Evolutionary conservation across 2,329 filamentous ascomycete species (phyloP), one percentile per base, ranked within the genome.

Genomic region (Amesomyces nigricolor): DNA sequence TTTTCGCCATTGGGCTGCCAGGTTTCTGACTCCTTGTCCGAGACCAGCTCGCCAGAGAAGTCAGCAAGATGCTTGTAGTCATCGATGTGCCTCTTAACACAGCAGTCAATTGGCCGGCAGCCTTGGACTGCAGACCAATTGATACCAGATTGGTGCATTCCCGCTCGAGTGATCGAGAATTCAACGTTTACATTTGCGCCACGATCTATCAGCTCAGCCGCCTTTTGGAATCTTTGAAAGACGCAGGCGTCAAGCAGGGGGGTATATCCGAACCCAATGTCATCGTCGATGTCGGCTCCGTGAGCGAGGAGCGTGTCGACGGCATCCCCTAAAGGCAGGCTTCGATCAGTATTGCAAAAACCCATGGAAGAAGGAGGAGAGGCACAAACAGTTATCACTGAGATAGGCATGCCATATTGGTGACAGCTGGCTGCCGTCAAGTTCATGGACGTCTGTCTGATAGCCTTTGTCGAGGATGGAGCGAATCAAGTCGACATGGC

Each of bases 271-370:
- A 35, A 19, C 17, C 49, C 51, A 9, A 59, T 13, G 37, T 54
- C 57, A 43, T 56, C 53, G 32, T 59, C 47, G n/a, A 59, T 48
- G 22, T 56, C 43, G 10, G 53, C 57, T 2, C 57, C 53, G 5
- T 42, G 44, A 11, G 44, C 46, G 13, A 59, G 1, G 7, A 59
- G 43, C 22, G 43, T 14, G 37, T 56, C 57, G 19, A 59, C 35
- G 11, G 51, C 51, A 1, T 46, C 32, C 53, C 47, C 53, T 56
- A 10, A 6, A 30, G 6, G n/a, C 2, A 19, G 2, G 3, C 13
- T 8, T 16, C 5, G 10, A 16, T 51, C 10, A 51, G 49, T 30
- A 29, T 10, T 9, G 13, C 4, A 5, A 29, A 9, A 1, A 13
- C 10, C 1, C 9, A 9, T 7, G 26, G 16, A n/a, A 17, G n/a